Percentiles rank a stretch among this genome's conserved stretches.
phyloP scores from a whole-genome alignment of 2,329 filamentous ascomycete genomes.

The Shiraia sp. region DNA sequence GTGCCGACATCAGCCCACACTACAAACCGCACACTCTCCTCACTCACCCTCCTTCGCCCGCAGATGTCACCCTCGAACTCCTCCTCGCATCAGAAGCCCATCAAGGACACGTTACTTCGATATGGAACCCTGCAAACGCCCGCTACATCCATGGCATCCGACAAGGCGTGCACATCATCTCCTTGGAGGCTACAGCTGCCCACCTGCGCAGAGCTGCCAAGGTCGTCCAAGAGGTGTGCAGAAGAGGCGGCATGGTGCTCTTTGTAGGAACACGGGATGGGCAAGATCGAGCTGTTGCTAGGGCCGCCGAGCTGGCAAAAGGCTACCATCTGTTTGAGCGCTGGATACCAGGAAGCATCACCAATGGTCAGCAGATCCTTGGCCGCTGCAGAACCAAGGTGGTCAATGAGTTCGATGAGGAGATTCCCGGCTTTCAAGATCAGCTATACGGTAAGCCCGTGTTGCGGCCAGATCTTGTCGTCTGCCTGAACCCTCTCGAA shows the following conservation, averaged over 20 bases:
- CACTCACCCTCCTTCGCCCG: slow-evolving; percentile 71
- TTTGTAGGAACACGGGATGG: slow-evolving; percentile 87
- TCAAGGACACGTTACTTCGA: slow-evolving; percentile 84
- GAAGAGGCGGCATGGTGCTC: slow-evolving; percentile 79
- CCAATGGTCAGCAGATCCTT: slow-evolving; percentile 91
- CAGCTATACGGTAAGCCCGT: slow-evolving; percentile 67
- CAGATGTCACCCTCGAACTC: slow-evolving; percentile 86
- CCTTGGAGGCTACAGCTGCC: slow-evolving; percentile 83
- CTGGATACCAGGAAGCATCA: slow-evolving; percentile 90
- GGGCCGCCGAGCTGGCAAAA: slow-evolving; percentile 74
- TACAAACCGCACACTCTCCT: slow-evolving; percentile 71
- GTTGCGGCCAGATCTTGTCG: slow-evolving; percentile 84
- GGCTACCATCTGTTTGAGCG: slow-evolving; percentile 89
- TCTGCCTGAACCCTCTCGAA: slow-evolving; percentile 90
- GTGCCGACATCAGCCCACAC: slow-evolving; percentile 49
- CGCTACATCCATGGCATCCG: slow-evolving; percentile 92
- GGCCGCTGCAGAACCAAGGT: slow-evolving; percentile 70
- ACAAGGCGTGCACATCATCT: slow-evolving; percentile 89
- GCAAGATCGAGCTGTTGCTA: slow-evolving; percentile 79
- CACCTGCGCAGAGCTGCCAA: slow-evolving; percentile 92
- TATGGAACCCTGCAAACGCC: slow-evolving; percentile 94
- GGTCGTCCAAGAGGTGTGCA: slow-evolving; percentile 84
- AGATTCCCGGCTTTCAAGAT: slow-evolving; percentile 65
- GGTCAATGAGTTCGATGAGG: slow-evolving; percentile 73
- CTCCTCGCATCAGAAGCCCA: slow-evolving; percentile 58